A percentile compares a stretch with the other conserved stretches of the same genome.
Evolutionary conservation across 2,329 filamentous ascomycete genomes (phyloP).

Genomic region (Didymella segeticola): DNA sequence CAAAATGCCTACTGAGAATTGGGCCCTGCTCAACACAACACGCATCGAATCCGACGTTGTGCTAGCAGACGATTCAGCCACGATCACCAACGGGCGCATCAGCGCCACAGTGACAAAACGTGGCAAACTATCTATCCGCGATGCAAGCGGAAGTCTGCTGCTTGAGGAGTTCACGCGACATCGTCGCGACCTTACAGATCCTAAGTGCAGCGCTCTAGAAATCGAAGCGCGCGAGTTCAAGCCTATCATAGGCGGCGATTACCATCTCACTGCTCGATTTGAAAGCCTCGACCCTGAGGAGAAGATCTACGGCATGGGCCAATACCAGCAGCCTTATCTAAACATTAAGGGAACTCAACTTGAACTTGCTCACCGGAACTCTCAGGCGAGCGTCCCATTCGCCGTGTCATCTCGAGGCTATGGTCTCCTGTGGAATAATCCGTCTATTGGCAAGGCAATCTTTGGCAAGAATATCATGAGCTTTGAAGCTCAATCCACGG

Average conservation of each 20-base stretch:
- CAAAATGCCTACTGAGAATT: constrained; percentile 36
- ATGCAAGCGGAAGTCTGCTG: constrained; percentile 52
- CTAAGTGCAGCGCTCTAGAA: constrained; percentile 65
- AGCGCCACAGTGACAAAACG: constrained; percentile 54
- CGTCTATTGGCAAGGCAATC: constrained; percentile 65
- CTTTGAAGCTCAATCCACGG: constrained; percentile 67
- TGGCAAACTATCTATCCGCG: constrained; percentile 60
- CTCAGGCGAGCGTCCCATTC: constrained; percentile 70
- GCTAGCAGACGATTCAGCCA: constrained; percentile 41
- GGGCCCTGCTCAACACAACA: constrained; percentile 29
- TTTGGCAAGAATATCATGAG: constrained; percentile 67
- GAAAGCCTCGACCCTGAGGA: constrained; percentile 63
- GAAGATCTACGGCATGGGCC: constrained; percentile 72
- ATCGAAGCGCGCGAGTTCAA: constrained; percentile 66
- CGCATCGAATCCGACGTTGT: constrained; percentile 3
- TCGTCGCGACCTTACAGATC: constrained; percentile 59
- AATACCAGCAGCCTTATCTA: constrained; percentile 70
- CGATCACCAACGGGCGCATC: constrained; percentile 58
- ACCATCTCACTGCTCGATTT: constrained; percentile 65
- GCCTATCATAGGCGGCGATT: constrained; percentile 60
- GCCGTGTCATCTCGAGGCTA: constrained; percentile 66
- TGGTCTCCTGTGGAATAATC: constrained; percentile 72
- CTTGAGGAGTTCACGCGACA: constrained; percentile 63
- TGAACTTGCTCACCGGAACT: constrained; percentile 71
- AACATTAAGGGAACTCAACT: constrained; percentile 68